phyloP scores from a whole-genome alignment of 2,329 filamentous ascomycete genomes.

The Ilyonectria robusta region DNA sequence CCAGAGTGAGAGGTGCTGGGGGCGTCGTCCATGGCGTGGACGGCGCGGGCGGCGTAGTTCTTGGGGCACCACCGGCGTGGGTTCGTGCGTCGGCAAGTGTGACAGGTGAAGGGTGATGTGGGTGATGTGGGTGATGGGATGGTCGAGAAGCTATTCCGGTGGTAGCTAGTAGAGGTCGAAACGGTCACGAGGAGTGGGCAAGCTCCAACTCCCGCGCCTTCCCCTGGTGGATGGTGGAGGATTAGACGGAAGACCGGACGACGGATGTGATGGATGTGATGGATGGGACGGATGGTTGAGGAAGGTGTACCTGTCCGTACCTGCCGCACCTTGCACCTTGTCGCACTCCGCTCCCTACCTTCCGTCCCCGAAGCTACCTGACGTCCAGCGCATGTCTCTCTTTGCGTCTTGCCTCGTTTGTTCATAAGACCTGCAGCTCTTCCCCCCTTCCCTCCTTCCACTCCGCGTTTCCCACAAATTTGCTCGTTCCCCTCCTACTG shows the following conservation, averaged over 20 bases:
- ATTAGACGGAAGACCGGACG: background rate
- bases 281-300: background rate
- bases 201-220: constrained; percentile 1
- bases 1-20: constrained; percentile 25
- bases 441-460: constrained; percentile 20
- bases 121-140: constrained; percentile 6
- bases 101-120: background rate
- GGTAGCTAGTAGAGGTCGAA: constrained; percentile 4
- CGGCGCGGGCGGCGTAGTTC: constrained; percentile 10
- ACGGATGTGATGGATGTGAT: background rate
- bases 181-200: constrained; percentile 12
- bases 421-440: constrained; percentile 36
- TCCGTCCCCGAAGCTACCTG: background rate
- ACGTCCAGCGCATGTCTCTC: constrained; percentile 25
- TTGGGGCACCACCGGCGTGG: background rate
- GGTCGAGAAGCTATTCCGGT: background rate
- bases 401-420: constrained; percentile 26
- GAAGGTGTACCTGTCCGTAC: constrained; percentile 31
- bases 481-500: background rate
- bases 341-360: background rate
- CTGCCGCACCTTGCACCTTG: constrained; percentile 27
- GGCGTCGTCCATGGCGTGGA: constrained; percentile 27
- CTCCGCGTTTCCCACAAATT: constrained; percentile 15
- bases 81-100: background rate
- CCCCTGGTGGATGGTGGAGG: constrained; percentile 2